Evolutionary conservation across 495 filamentous ascomycete species (phyloP).

Genomic region (Echria macrotheca): DNA sequence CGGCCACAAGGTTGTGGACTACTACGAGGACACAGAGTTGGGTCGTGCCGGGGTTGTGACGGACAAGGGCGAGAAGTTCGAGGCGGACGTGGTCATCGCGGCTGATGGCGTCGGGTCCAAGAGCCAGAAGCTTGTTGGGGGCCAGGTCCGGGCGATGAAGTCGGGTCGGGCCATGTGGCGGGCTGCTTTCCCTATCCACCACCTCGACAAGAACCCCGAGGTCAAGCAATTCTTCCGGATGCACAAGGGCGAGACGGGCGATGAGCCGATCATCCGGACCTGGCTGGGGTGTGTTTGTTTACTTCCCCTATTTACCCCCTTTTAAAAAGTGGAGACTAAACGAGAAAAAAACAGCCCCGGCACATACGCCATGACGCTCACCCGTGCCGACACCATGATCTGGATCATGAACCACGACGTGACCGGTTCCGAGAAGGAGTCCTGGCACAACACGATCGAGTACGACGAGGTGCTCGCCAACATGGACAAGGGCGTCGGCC

Average conservation of each 20-base stretch:
- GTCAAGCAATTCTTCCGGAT: constrained; percentile 41
- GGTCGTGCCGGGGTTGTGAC: constrained; percentile 42
- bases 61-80: constrained; percentile 43
- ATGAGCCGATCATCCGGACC: constrained; percentile 36
- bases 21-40: constrained; percentile 41
- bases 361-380: constrained; percentile 47
- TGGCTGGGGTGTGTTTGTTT: constrained; percentile 34
- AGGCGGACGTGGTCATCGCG: constrained; percentile 54
- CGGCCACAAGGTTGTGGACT: constrained; percentile 45
- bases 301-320: too few relatives aligned
- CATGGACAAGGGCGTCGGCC: constrained; percentile 42
- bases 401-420: constrained; percentile 55
- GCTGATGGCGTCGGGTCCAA: constrained; percentile 55
- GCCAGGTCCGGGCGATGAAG: constrained; percentile 43
- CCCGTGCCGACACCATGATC: constrained; percentile 44
- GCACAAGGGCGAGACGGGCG: constrained; percentile 31
- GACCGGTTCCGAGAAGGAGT: constrained; percentile 45
- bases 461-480: constrained; percentile 48
- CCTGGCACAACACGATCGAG: constrained; percentile 50
- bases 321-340: too few relatives aligned
- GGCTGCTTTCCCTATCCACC: constrained; percentile 36
- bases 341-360: too few relatives aligned
- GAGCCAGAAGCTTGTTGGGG: constrained; percentile 44
- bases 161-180: constrained; percentile 51
- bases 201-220: constrained; percentile 38